Base-by-base conservation (phyloP, 1,139 yeast species). In the Sugiyamaella sp. region DNA sequence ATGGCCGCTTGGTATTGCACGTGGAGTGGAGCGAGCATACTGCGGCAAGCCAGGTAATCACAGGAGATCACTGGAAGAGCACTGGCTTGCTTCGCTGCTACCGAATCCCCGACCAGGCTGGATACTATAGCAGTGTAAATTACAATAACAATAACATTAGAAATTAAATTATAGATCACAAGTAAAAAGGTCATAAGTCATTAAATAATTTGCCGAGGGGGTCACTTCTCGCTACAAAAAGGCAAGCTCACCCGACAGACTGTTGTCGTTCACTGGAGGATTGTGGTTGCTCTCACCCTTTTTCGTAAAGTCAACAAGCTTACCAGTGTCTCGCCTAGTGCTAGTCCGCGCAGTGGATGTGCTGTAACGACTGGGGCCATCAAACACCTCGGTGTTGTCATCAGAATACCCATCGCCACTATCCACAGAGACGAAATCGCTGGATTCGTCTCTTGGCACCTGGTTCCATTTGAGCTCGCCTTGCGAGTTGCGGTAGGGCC, bases 391-490 rank as follows among this genome's bases (percentile, higher is more conserved):
- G 27, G 46, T 27, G 20, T 51, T 45, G 24, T 54, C 53, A 20
- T 46, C 54, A 14, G 47, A 48, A 17, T 43, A 44, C 27, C 43
- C 45, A 19, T 27, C 54, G 41, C 46, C 49, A 9, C 42, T 43
- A 17, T 45, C 54, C 24, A 38, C 49, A 5, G 55, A 51, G 1
- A 45, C 51, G 25, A 53, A 53, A n/a, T 52, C 49, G 19, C 42
- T 44, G 27, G 52, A 46, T 12, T 51, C 29, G 21, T 50, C 53
- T 24, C 51, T 60, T 17, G 57, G 55, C 3, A 62, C 60, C 42
- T 61, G 61, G 33, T 62, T 60, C 72, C 71, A 70, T 8, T 64
- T 65, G 46, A 70, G 60, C 49, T 67, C 68, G 39, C 74, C 74
- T 12, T 61, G 61, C 14, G 68, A 66, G 53, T 69, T 69, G 12